Evolutionary conservation across 352 stramenopile genomes (phyloP).

Genomic region (Pythium utonaiense): DNA sequence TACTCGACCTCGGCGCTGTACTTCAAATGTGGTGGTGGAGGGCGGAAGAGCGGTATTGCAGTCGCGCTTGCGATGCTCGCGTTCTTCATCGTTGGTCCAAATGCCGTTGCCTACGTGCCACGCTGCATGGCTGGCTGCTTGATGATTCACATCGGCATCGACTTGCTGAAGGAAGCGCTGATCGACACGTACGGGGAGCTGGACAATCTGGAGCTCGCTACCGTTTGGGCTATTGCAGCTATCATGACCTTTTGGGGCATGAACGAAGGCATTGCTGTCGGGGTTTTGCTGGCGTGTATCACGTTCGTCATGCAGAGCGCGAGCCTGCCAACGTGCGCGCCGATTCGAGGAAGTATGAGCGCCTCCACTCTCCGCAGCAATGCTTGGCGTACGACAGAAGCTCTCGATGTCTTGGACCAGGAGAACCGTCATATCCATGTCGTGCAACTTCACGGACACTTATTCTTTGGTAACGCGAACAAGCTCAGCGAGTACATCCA

Average conservation of each 20-base stretch:
- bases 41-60: conserved; percentile 55
- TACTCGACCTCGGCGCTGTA: conserved; percentile 87
- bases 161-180: conserved; percentile 88
- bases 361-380: conserved; percentile 88
- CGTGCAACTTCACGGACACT: conserved; percentile 69
- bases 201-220: conserved; percentile 87
- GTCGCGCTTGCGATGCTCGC: conserved; percentile 68
- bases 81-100: conserved; percentile 88
- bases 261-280: conserved; percentile 87
- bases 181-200: conserved; percentile 87
- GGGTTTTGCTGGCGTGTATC: conserved; percentile 81
- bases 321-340: conserved; percentile 73
- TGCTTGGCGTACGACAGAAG: conserved; percentile 61
- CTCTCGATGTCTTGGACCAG: conserved; percentile 74
- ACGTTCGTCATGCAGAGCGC: conserved; percentile 90
- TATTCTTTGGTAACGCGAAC: conserved; percentile 92
- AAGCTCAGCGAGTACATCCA: conserved; percentile 87
- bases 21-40: conserved; percentile 84
- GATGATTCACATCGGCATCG: conserved; percentile 90
- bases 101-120: conserved; percentile 84
- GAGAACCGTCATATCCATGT: conserved; percentile 82
- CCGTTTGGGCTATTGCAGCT: conserved; percentile 88
- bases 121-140: conserved; percentile 91
- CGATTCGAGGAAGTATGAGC: conserved; percentile 90
- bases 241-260: conserved; percentile 93